These are phyloP conservation scores for Linanthus parryae DNA, from an alignment of 148 eudicot genomes.

Conservation along the genomic window DNA sequence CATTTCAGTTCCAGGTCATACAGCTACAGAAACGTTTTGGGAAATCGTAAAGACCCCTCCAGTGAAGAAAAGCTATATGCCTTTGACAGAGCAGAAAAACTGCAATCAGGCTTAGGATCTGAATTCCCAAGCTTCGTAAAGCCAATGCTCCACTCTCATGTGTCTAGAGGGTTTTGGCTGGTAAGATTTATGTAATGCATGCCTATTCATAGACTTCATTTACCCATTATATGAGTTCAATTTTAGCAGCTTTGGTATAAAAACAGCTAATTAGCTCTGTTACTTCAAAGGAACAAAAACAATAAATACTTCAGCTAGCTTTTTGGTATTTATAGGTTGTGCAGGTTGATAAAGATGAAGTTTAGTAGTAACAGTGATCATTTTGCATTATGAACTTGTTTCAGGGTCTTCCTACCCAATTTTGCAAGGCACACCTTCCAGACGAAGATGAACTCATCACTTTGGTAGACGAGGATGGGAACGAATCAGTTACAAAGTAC, in stretches of 20 bases:
- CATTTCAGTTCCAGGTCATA: slow-evolving; percentile 15
- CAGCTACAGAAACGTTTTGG: slow-evolving; percentile 15
- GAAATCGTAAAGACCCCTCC: slow-evolving; percentile 53
- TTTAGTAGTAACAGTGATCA: background rate
- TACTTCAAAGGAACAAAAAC: background rate
- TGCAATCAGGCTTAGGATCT: slow-evolving; percentile 31
- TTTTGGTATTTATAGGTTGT: background rate
- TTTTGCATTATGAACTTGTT: background rate
- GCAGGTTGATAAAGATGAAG: background rate
- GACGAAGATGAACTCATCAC: slow-evolving; percentile 33
- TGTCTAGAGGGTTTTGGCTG: slow-evolving; percentile 82
- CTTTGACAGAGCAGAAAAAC: slow-evolving; percentile 36
- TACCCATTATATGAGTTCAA: background rate
- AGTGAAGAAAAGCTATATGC: slow-evolving; percentile 44
- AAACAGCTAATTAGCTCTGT: background rate
- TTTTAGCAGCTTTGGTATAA: background rate
- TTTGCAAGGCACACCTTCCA: slow-evolving; percentile 56
- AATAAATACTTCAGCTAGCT: background rate
- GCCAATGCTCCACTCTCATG: slow-evolving; percentile 92
- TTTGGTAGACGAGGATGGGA: slow-evolving; percentile 48
- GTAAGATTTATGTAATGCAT: slow-evolving; percentile 19
- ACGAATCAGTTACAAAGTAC: slow-evolving; percentile 40
- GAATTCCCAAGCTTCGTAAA: slow-evolving; percentile 54
- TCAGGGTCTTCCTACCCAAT: slow-evolving; percentile 58
- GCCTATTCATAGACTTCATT: background rate